A percentile compares a stretch with the other conserved stretches of the same genome.
Evolutionary conservation across 2,329 filamentous ascomycete species (phyloP).

Genomic region (Pseudopyrenochaeta lycopersici): DNA sequence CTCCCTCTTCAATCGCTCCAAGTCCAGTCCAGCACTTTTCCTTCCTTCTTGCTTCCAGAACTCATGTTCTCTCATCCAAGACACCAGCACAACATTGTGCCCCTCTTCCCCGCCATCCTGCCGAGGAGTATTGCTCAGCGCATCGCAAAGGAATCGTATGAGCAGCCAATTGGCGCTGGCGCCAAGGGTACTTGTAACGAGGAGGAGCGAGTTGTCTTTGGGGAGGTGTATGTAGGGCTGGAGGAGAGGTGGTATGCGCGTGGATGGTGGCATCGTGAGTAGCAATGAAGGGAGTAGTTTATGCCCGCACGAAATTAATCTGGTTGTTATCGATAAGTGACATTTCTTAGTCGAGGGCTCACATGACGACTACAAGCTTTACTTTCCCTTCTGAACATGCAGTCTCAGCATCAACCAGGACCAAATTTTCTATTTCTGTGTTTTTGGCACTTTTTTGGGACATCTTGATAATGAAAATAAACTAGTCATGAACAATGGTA

Average conservation of each 20-base stretch:
- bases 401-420: not conserved
- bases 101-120: constrained; percentile 40
- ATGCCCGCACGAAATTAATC: constrained; percentile 4
- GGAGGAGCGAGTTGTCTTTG: constrained; percentile 66
- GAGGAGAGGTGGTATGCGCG: constrained; percentile 69
- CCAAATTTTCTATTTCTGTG: too few species aligned
- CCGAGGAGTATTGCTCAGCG: constrained; percentile 43
- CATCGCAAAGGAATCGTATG: constrained; percentile 60
- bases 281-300: constrained; percentile 4
- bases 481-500: too few species aligned
- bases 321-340: constrained; percentile 16
- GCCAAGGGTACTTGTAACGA: constrained; percentile 72
- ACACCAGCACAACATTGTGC: constrained; percentile 73
- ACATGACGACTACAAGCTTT: too few species aligned
- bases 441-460: too few species aligned
- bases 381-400: not conserved
- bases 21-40: constrained; percentile 76
- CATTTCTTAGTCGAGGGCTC: not conserved
- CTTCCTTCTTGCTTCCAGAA: constrained; percentile 81
- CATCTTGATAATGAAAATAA: too few species aligned
- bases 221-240: constrained; percentile 70
- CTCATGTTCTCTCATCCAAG: constrained; percentile 78
- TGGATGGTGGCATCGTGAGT: constrained; percentile 49
- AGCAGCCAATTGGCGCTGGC: constrained; percentile 65
- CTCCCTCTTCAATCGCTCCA: constrained; percentile 66